Conservation (phyloP, 148 eudicot species). For the Vaccinium myrtillus region DNA sequence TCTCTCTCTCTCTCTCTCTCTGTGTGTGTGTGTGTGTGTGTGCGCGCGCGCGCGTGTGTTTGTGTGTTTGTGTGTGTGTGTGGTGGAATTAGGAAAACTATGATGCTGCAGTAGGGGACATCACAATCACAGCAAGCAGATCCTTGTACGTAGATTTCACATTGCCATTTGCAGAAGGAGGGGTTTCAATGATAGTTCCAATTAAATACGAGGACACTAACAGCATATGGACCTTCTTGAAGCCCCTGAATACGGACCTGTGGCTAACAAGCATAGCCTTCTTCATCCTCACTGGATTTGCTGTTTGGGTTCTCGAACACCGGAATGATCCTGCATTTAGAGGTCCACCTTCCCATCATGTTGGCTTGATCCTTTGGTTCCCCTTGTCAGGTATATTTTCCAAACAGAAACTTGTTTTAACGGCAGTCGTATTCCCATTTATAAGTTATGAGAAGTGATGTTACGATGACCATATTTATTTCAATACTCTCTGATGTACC, state of each 20-base stretch:
- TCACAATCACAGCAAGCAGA: background rate
- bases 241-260: constrained; percentile 21
- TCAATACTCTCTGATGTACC: too few relatives aligned
- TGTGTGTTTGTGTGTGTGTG: too few relatives aligned
- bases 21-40: too few relatives aligned
- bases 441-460: too few relatives aligned
- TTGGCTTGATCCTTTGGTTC: constrained; percentile 28
- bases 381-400: constrained; percentile 15
- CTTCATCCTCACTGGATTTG: constrained; percentile 24
- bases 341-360: constrained; percentile 27
- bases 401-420: too few relatives aligned
- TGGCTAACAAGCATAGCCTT: constrained; percentile 25
- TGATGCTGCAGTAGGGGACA: background rate
- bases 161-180: constrained; percentile 11
- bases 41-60: too few relatives aligned
- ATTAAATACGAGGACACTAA: constrained; percentile 8
- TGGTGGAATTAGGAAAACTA: background rate
- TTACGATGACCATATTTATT: too few relatives aligned
- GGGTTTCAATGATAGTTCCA: constrained; percentile 23
- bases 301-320: constrained; percentile 33
- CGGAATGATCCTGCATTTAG: constrained; percentile 15
- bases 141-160: constrained; percentile 27
- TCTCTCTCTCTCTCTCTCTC: too few relatives aligned
- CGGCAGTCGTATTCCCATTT: too few relatives aligned
- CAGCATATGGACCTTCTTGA: constrained; percentile 19